These are phyloP conservation scores for Apiotrichum mycotoxinovorans DNA, from an alignment of 1,284 basidiomycete genomes.

Conservation along the genomic window DNA sequence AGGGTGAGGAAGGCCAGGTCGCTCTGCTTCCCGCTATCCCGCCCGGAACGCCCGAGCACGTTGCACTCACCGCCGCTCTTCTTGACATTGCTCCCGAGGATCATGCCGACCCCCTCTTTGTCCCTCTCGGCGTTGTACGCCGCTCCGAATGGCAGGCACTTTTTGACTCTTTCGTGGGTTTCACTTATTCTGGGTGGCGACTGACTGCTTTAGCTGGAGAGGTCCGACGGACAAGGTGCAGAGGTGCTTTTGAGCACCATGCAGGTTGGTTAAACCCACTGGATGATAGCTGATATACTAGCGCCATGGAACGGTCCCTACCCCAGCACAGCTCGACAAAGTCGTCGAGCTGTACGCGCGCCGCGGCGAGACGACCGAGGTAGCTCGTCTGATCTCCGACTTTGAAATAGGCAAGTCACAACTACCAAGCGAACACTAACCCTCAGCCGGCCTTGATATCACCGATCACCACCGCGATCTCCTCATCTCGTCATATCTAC, in stretches of 20 bases:
- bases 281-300: neutral
- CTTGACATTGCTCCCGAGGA: slow-evolving; percentile 5
- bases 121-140: slow-evolving; percentile 38
- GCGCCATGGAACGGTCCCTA: slow-evolving; percentile 16
- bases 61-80: slow-evolving; percentile 16
- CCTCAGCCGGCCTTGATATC: slow-evolving; percentile 21
- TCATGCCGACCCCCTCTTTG: slow-evolving; percentile 3
- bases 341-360: slow-evolving; percentile 25
- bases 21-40: slow-evolving; percentile 1
- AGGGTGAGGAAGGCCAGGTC: slow-evolving; percentile 3
- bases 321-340: slow-evolving; percentile 10
- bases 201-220: slow-evolving; percentile 1
- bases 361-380: slow-evolving; percentile 24
- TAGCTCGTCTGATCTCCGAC: slow-evolving; percentile 21
- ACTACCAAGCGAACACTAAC: neutral
- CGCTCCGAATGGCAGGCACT: slow-evolving; percentile 37
- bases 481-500: slow-evolving; percentile 31
- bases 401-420: slow-evolving; percentile 20
- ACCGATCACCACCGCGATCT: slow-evolving; percentile 29
- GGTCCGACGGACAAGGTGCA: slow-evolving; percentile 15
- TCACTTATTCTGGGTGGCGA: neutral
- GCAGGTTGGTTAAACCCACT: neutral
- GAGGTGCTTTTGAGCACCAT: slow-evolving; percentile 20
- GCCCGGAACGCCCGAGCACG: slow-evolving; percentile 13
- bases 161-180: slow-evolving; percentile 37